Evolutionary conservation across 805 yeast genomes (phyloP), one percentile per base, ranked within the genome.

Genomic region (Nakazawaea ishiwadae): DNA sequence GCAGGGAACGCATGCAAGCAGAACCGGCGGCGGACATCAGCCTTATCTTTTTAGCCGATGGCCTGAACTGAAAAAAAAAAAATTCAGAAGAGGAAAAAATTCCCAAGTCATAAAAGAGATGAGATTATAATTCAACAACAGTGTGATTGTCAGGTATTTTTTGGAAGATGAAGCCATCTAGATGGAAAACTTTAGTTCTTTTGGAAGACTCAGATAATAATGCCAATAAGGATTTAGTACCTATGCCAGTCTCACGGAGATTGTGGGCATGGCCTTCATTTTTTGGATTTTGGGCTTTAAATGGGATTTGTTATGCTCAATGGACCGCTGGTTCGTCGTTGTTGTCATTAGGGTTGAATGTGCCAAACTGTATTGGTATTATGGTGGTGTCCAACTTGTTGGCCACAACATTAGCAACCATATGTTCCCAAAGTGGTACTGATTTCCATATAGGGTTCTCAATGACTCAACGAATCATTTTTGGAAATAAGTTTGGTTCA

Each of bases 371-470:
- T 8, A 64, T 75, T 50, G 69, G 71, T 5, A 62, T 68, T 15
- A 60, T 63, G 34, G 60, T 68, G 27, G 47, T 75, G n/a, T 78
- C 73, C 19, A 74, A 73, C 52, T 47, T 69, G 4, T 45, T 75
- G 10, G 69, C 74, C 10, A 56, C 69, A 32, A 15, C 59, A 3
- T 62, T 68, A 40, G 69, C 78, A 12, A 49, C 69, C 31, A 62
- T 71, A 11, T 71, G 70, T 50, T 66, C 73, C 15, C 64, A 60
- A 39, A 73, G 71, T 0, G 80, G 81, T 33, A 51, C 58, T 14
- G 68, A 70, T 36, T 73, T 68, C 61, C 77, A 71, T 52, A 60
- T 75, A 34, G 77, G 79, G 1, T 75, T 63, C 47, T 65, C 79
- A 3, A 62, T 73, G 9, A 58, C 60, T 37, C 57, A 63, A 19